Evolutionary conservation across 1,284 basidiomycete genomes (phyloP), one percentile per base, ranked within the genome.

Genomic region (Psilocybe mexicana): DNA sequence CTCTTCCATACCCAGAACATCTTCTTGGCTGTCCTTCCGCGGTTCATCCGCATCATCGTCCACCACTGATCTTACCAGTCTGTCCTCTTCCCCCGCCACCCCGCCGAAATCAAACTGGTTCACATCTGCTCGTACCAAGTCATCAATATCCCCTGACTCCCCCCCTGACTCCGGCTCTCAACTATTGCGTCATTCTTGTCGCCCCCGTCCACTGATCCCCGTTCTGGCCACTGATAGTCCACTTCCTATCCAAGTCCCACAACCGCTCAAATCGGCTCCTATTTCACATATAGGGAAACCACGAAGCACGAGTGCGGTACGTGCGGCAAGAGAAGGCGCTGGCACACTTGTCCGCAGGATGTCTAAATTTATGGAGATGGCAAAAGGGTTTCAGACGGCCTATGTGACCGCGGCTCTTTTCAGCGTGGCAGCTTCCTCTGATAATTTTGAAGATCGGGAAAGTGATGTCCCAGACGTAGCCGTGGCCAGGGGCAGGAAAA

Each of bases 21-120:
- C 76, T 47, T 85, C 82, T 0, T 85, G 82, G 83, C 75, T 84
- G 42, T 82, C 84, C 23, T 82, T 84, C 59, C 73, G 76, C 56
- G 77, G 77, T 60, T 73, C 65, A 33, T 75, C 67, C 52, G 69
- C 72, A 3, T 80, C 80, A 12, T 75, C 77, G 11, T 70, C 71
- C n/a, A 73, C 63, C 61, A 76, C 78, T 42, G 73, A 73, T 52
- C 62, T 75, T 46, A 78, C 79, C 0, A 69, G 73, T 18, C 73
- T 73, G 28, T 75, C 73, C 23, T 66, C 66, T n/a, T 72, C 75
- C 25, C 67, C 67, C n/a, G 53, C 61, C 28, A 59, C 69, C 7
- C 64, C 70, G 48, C 61, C 76, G 61, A 54, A 70, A 61, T 65
- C 66, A 60, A 52, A 65, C 62, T 64, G 72, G 72, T 66, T 72